phyloP scores from a whole-genome alignment of 768 basidiomycete genomes.

The Psilocybe sp. region DNA sequence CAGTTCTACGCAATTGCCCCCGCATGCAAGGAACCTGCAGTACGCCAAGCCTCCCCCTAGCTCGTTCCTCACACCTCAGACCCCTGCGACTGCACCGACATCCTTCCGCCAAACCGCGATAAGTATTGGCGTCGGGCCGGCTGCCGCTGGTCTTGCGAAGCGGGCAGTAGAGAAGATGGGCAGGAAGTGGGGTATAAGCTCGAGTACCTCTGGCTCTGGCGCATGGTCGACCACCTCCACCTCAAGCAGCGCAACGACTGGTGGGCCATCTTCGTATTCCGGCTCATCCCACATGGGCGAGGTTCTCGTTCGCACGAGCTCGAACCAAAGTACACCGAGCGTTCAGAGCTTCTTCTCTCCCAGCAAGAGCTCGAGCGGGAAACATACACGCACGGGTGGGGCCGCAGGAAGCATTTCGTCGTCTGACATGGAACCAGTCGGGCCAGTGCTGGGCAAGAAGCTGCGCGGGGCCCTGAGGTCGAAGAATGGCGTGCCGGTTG shows the following conservation, averaged over 20 bases:
- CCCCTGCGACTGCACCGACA: slow-evolving; percentile 13
- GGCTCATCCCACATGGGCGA: slow-evolving; percentile 22
- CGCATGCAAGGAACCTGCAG: slow-evolving; percentile 7
- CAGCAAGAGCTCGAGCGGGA: slow-evolving; percentile 23
- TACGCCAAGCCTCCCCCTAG: background rate
- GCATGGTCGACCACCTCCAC: slow-evolving; percentile 40
- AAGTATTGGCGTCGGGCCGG: slow-evolving; percentile 67
- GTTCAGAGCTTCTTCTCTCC: slow-evolving; percentile 6
- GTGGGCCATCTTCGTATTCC: slow-evolving; percentile 37
- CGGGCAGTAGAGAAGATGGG: slow-evolving; percentile 79
- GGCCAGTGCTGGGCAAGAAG: slow-evolving; percentile 52
- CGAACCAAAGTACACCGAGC: slow-evolving; percentile 33
- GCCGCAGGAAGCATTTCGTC: slow-evolving; percentile 55
- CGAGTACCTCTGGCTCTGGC: slow-evolving; percentile 22
- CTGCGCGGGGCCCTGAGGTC: slow-evolving; percentile 52
- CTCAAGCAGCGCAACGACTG: slow-evolving; percentile 34
- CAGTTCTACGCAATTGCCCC: slow-evolving; percentile 19
- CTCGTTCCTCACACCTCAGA: background rate
- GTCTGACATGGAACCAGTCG: slow-evolving; percentile 27
- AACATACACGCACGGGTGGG: slow-evolving; percentile 62
- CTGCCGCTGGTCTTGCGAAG: slow-evolving; percentile 72
- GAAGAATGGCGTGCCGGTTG: slow-evolving; percentile 26
- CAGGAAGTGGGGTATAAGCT: slow-evolving; percentile 50
- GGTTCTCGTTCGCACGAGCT: slow-evolving; percentile 35
- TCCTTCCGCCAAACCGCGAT: slow-evolving; percentile 63